Evolutionary conservation across 2,329 filamentous ascomycete genomes (phyloP).

Genomic region (Phymatotrichopsis omnivora): DNA sequence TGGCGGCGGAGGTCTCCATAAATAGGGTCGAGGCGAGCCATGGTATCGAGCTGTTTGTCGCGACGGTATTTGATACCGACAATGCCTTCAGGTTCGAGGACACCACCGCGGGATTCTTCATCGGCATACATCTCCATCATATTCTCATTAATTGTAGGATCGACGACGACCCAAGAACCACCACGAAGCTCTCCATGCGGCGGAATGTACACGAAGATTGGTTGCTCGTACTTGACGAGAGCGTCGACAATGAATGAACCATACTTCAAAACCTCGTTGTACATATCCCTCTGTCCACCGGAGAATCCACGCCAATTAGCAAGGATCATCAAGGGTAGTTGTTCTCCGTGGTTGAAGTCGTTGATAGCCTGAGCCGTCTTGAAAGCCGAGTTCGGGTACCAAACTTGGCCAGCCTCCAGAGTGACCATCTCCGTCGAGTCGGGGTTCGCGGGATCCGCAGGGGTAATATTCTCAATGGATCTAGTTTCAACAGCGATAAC

Average conservation of each 20-base stretch:
- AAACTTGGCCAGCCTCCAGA: constrained; percentile 94
- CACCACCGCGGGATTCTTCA: constrained; percentile 86
- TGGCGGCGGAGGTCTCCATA: constrained; percentile 79
- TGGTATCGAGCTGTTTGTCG: constrained; percentile 94
- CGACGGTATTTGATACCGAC: constrained; percentile 97
- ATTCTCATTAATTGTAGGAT: constrained; percentile 92
- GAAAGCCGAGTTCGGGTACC: constrained; percentile 99
- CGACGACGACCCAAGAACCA: constrained; percentile 98
- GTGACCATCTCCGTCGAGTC: constrained; percentile 94
- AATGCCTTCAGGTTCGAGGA: constrained; percentile 95
- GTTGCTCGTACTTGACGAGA: constrained; percentile 96
- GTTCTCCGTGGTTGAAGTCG: constrained; percentile 98
- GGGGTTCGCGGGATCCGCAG: constrained; percentile 93
- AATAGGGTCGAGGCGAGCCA: constrained; percentile 79
- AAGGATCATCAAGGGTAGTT: constrained; percentile 96
- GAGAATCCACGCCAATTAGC: constrained; percentile 99
- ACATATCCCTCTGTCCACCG: constrained; percentile 98
- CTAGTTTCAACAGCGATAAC: constrained; percentile 95
- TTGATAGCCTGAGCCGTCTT: constrained; percentile 98
- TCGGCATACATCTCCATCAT: constrained; percentile 99
- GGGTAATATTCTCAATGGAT: constrained; percentile 90
- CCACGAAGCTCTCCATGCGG: constrained; percentile 93
- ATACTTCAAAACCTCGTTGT: constrained; percentile 99
- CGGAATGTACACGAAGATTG: constrained; percentile 97
- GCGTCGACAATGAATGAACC: constrained; percentile 98